phyloP scores from a whole-genome alignment of 2,329 filamentous ascomycete species.

The Setomelanomma holmii region DNA sequence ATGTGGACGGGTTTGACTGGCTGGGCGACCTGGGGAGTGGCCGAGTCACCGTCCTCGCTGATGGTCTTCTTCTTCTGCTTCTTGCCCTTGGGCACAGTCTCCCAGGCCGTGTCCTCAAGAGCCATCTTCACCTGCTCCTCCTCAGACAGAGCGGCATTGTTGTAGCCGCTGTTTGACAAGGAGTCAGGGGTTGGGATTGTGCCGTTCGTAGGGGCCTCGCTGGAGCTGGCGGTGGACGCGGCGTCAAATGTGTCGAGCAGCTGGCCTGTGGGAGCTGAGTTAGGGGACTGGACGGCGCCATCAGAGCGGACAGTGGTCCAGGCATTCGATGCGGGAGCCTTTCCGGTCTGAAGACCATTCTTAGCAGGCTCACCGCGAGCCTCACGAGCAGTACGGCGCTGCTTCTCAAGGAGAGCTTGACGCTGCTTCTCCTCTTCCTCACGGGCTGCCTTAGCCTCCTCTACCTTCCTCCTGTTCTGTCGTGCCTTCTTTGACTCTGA shows the following conservation, averaged over 20 bases:
- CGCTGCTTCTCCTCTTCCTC: slow-evolving; percentile 82
- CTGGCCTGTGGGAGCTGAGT: slow-evolving; percentile 31
- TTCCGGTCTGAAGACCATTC: slow-evolving; percentile 68
- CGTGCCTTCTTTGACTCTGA: slow-evolving; percentile 93
- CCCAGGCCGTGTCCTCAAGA: slow-evolving; percentile 63
- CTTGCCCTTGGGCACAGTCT: slow-evolving; percentile 62
- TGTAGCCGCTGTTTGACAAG: slow-evolving; percentile 7
- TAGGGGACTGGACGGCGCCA: slow-evolving; percentile 29
- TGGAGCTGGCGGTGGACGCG: slow-evolving; percentile 51
- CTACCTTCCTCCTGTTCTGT: slow-evolving; percentile 88
- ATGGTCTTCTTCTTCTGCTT: slow-evolving; percentile 62
- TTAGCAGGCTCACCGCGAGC: slow-evolving; percentile 83
- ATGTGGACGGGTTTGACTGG: slow-evolving; percentile 30
- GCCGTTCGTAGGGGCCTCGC: slow-evolving; percentile 47
- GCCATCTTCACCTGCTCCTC: slow-evolving; percentile 66
- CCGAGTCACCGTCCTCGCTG: slow-evolving; percentile 46
- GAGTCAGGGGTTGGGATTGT: slow-evolving; percentile 49
- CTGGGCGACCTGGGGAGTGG: slow-evolving; percentile 19
- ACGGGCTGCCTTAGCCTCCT: slow-evolving; percentile 76
- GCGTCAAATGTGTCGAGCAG: slow-evolving; percentile 61
- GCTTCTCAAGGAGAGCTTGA: slow-evolving; percentile 78
- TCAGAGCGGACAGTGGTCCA: slow-evolving; percentile 56
- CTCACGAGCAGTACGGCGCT: slow-evolving; percentile 80
- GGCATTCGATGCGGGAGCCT: slow-evolving; percentile 58
- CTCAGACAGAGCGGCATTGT: slow-evolving; percentile 52